Conservation (phyloP, 2,329 filamentous ascomycete genomes). For the Fusarium fracticaudum region DNA sequence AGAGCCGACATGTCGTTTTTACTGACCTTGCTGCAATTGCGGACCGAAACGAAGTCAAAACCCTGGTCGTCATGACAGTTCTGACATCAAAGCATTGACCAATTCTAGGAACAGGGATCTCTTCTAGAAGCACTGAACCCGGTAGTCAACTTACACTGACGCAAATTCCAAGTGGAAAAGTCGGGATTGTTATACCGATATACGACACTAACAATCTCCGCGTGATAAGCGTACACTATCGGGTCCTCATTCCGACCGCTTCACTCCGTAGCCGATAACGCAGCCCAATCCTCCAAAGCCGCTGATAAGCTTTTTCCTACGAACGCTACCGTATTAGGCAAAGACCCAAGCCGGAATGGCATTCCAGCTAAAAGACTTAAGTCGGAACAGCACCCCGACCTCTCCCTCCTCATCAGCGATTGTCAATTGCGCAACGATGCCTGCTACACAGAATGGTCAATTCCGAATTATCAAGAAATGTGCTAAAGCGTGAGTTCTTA, state of each 20-base stretch:
- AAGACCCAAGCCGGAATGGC: neutral
- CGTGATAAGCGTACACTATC: neutral
- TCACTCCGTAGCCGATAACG: constrained; percentile 20
- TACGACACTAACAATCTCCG: neutral
- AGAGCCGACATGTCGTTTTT: too few species aligned
- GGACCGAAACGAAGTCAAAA: neutral
- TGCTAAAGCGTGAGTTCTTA: constrained; percentile 33
- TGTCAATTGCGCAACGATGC: constrained; percentile 11
- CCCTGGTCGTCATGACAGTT: neutral
- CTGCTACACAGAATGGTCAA: constrained; percentile 13
- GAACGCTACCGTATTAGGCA: constrained; percentile 17
- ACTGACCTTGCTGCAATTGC: neutral
- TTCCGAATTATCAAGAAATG: constrained; percentile 38
- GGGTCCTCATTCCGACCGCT: neutral
- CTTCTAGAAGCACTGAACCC: neutral
- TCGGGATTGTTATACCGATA: constrained; percentile 24
- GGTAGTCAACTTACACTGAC: neutral
- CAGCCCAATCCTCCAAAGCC: neutral
- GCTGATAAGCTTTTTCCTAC: constrained; percentile 17
- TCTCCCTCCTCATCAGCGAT: neutral
- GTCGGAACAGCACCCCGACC: constrained; percentile 40
- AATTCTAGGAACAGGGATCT: too few species aligned
- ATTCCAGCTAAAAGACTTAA: constrained; percentile 17
- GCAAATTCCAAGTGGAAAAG: neutral
- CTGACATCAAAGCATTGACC: neutral